A percentile compares a stretch with the other conserved stretches of the same genome.
phyloP scores from a whole-genome alignment of 306 rosid genomes.

The Glycine latifolia region DNA sequence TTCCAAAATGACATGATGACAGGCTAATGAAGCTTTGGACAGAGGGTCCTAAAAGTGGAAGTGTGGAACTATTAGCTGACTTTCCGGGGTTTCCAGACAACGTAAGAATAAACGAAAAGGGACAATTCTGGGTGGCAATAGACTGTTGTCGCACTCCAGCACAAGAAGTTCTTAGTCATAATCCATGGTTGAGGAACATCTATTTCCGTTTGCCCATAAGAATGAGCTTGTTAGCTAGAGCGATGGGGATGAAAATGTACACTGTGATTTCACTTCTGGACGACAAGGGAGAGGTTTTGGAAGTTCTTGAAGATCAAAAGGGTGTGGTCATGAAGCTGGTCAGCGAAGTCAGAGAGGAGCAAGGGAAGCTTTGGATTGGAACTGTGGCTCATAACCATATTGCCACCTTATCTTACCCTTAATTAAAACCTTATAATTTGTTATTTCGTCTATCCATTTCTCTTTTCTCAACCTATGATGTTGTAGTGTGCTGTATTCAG shows the following conservation, averaged over 20 bases:
- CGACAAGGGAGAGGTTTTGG: constrained; percentile 71
- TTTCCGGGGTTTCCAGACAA: constrained; percentile 96
- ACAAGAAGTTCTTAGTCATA: constrained; percentile 71
- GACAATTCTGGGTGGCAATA: constrained; percentile 90
- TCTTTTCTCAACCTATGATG: background rate
- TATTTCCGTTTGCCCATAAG: constrained; percentile 79
- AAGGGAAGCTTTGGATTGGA: constrained; percentile 93
- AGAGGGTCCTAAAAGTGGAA: constrained; percentile 63
- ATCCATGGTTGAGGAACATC: constrained; percentile 81
- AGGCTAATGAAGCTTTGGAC: constrained; percentile 80
- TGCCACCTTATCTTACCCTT: constrained; percentile 83
- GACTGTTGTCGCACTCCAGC: constrained; percentile 86
- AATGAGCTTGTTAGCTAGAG: constrained; percentile 70
- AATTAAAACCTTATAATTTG: no score
- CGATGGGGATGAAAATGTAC: constrained; percentile 91
- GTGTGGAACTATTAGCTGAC: constrained; percentile 61
- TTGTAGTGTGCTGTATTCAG: constrained; percentile 13
- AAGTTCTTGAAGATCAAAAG: constrained; percentile 80
- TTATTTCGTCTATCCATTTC: background rate
- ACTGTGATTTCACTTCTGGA: constrained; percentile 69
- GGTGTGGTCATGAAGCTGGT: constrained; percentile 85
- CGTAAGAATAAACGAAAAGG: constrained; percentile 75
- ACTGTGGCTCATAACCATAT: constrained; percentile 95
- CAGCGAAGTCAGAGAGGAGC: constrained; percentile 80
- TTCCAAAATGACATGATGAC: background rate